These are phyloP conservation scores for Sugiyamaella floridensis DNA, from an alignment of 805 yeast species.

Conservation along the genomic window DNA sequence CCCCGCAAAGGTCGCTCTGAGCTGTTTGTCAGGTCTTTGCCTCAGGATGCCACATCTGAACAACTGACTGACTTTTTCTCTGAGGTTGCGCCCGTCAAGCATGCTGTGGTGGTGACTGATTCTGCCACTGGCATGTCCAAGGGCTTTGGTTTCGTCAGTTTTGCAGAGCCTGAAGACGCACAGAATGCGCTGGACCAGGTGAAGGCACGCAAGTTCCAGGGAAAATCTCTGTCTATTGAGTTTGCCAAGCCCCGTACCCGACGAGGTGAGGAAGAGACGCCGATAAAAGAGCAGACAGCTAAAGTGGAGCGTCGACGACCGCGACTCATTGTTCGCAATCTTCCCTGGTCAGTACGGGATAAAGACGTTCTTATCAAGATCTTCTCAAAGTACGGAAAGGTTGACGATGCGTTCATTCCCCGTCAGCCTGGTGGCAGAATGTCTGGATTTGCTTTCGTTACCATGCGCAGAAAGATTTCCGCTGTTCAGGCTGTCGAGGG, in stretches of 20 bases:
- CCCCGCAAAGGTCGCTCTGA: conserved; percentile 20
- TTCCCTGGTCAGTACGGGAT: conserved; percentile 92
- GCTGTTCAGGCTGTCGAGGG: conserved; percentile 80
- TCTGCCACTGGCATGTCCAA: conserved; percentile 61
- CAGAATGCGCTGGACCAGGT: conserved; percentile 62
- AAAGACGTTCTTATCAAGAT: conserved; percentile 62
- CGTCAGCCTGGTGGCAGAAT: conserved; percentile 79
- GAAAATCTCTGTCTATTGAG: conserved; percentile 65
- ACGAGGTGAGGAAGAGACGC: conserved; percentile 23
- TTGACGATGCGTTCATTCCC: conserved; percentile 83
- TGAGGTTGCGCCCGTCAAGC: conserved; percentile 89
- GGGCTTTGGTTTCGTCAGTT: conserved; percentile 95
- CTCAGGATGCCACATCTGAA: conserved; percentile 72
- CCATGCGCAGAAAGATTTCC: conserved; percentile 69
- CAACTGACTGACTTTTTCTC: conserved; percentile 80
- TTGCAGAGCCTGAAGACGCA: conserved; percentile 80
- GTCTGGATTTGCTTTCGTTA: conserved; percentile 92
- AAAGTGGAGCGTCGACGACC: conserved; percentile 71
- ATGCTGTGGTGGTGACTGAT: conserved; percentile 86
- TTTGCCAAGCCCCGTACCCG: conserved; percentile 91
- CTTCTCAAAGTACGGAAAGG: conserved; percentile 76
- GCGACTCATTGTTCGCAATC: conserved; percentile 78
- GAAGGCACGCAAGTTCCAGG: conserved; percentile 58
- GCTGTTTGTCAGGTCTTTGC: conserved; percentile 80
- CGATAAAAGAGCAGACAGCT: conserved; percentile 13